Percentiles rank a stretch among this genome's conserved stretches.
Conservation (phyloP, 352 stramenopile species). For the Aphanomyces stellatus region DNA sequence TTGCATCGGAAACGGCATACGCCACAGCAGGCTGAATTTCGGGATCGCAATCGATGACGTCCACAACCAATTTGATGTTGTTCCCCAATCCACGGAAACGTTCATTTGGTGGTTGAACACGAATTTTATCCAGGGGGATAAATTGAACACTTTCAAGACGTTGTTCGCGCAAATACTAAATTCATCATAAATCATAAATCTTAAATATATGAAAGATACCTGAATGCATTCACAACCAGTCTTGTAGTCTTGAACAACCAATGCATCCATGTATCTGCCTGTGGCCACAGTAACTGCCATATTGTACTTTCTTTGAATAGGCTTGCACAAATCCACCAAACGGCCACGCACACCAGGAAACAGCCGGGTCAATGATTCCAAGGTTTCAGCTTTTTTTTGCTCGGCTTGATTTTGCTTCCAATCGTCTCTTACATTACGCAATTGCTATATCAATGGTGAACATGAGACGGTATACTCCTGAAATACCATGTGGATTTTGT, state of each 20-base stretch:
- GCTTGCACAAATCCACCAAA: slow-evolving; percentile 95
- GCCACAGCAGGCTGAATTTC: slow-evolving; percentile 89
- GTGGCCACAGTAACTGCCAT: slow-evolving; percentile 95
- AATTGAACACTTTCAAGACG: slow-evolving; percentile 93
- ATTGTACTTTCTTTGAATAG: slow-evolving; percentile 94
- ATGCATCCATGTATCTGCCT: slow-evolving; percentile 96
- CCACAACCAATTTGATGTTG: slow-evolving; percentile 90
- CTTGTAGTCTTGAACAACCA: slow-evolving; percentile 72
- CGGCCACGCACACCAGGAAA: slow-evolving; percentile 91
- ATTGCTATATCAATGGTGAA: slow-evolving; percentile 52
- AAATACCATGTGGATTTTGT: slow-evolving; percentile 30
- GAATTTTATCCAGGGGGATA: slow-evolving; percentile 94
- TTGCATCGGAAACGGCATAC: slow-evolving; percentile 93
- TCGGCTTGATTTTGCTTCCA: slow-evolving; percentile 89
- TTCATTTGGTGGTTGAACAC: slow-evolving; percentile 87
- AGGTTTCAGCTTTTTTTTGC: slow-evolving; percentile 56
- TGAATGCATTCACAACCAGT: slow-evolving; percentile 80
- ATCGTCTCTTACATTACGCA: slow-evolving; percentile 90
- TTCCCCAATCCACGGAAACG: slow-evolving; percentile 86
- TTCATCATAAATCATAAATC: background rate
- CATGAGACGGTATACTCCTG: background rate
- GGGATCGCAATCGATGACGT: slow-evolving; percentile 94
- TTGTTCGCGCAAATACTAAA: slow-evolving; percentile 91
- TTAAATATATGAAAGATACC: background rate
- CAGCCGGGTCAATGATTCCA: slow-evolving; percentile 77